Base-by-base conservation (phyloP, 768 basidiomycete genomes). In the Boletus rufocinnamomeus region DNA sequence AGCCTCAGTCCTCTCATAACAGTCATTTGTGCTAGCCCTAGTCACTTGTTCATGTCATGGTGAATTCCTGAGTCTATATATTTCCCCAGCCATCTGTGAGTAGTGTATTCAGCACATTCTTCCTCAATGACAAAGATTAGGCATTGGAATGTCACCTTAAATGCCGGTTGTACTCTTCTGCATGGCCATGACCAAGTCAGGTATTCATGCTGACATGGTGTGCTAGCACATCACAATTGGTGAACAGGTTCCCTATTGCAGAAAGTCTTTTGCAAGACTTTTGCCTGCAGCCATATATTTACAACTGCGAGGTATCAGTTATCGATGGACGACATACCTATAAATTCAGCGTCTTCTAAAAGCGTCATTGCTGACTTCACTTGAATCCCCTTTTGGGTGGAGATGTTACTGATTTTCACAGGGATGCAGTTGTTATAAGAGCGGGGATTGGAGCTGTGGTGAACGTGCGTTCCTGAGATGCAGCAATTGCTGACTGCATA, bases 281-380 rank as follows among this genome's bases (percentile, higher is more conserved):
- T 30, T 4, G 13, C 5, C 14, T 59, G 40, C 58, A 59, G 25
- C 54, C 59, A 21, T 59, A 61, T 27, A n/a, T 61, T 14, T 54
- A 62, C 25, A 40, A 60, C 41, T 62, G 61, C 9, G 19, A 50
- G 0, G 46, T 62, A 2, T 30, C 10, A 10, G 35, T 62, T n/a
- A 6, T 19, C 2, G 50, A 62, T 28, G 59, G 45, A 34, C 19
- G 21, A 43, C 51, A 59, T 35, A 32, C 21, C 21, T n/a, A 61
- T 45, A 10, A 4, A 21, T 62, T 62, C 23, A 14, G 46, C n/a
- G 28, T 62, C 1, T 62, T 60, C 54, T 62, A 60, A 54, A 62
- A 62, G 17, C 10, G 28, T 4, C 59, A 62, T 35, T 38, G 44
- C 27, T 6, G 4, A 30, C 61, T 62, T 30, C 27, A 17, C 35